Percentiles rank a stretch among this genome's conserved stretches.
Evolutionary conservation across 2,329 filamentous ascomycete genomes (phyloP).

Genomic region (Laburnicola sp.): DNA sequence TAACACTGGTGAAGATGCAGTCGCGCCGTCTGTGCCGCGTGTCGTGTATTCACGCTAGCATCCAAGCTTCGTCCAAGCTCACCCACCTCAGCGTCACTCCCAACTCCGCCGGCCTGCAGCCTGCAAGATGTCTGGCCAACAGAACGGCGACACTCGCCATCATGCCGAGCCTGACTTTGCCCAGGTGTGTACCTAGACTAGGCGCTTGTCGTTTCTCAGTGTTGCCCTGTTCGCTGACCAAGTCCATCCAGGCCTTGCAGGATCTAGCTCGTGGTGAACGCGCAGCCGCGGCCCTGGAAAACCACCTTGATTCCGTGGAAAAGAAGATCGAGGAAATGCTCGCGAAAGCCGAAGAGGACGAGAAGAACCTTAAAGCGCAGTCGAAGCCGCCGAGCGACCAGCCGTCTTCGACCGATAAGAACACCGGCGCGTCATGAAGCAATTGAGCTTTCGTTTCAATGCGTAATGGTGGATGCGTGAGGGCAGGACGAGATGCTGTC

Average conservation of each 20-base stretch:
- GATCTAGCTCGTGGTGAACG: conserved; percentile 59
- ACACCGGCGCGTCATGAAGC: conserved; percentile 20
- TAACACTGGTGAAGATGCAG: conserved; percentile 13
- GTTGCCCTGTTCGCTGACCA: conserved; percentile 6
- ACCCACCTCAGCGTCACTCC: conserved; percentile 6
- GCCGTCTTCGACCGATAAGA: conserved; percentile 15
- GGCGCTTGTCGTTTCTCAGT: neutral
- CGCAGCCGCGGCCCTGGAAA: conserved; percentile 59
- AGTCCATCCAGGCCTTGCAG: conserved; percentile 50
- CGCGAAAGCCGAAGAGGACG: conserved; percentile 51
- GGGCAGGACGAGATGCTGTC: neutral
- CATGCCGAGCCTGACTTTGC: conserved; percentile 41
- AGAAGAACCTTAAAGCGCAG: conserved; percentile 32
- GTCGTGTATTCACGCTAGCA: conserved; percentile 29
- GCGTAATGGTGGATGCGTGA: neutral
- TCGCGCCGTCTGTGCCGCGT: conserved; percentile 29
- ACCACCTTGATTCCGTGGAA: conserved; percentile 58
- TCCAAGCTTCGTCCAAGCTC: conserved; percentile 31
- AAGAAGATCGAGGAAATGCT: conserved; percentile 59
- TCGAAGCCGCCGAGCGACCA: conserved; percentile 19
- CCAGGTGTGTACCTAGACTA: conserved; percentile 24
- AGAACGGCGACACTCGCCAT: conserved; percentile 30
- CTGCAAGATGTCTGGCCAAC: conserved; percentile 35
- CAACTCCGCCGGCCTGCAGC: conserved; percentile 15
- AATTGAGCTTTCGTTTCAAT: neutral